These are phyloP conservation scores for Suillus weaverae DNA, from an alignment of 768 basidiomycete genomes.

Conservation along the genomic window DNA sequence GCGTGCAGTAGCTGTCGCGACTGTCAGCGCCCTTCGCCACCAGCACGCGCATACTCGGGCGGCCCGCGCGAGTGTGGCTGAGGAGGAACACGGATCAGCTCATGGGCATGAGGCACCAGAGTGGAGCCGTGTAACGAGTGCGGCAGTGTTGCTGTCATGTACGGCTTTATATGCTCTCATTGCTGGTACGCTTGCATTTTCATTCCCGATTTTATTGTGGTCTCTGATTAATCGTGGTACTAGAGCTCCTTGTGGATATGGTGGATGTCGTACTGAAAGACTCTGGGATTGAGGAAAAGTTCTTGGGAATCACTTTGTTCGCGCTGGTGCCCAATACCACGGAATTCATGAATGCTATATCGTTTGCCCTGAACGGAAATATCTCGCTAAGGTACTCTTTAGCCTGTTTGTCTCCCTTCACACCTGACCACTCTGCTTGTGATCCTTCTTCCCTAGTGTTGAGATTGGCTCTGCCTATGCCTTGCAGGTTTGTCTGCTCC, in stretches of 20 bases:
- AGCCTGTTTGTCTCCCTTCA: not conserved
- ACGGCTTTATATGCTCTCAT: conserved; percentile 94
- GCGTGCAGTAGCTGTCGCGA: conserved; percentile 90
- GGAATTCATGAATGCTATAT: conserved; percentile 99
- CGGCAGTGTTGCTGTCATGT: conserved; percentile 85
- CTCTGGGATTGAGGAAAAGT: conserved; percentile 95
- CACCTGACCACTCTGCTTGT: conserved; percentile 8
- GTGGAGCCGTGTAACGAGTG: conserved; percentile 90
- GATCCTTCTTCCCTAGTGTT: conserved; percentile 61
- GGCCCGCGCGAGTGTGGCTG: conserved; percentile 41
- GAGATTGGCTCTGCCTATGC: conserved; percentile 99
- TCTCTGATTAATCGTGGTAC: not conserved
- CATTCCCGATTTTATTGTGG: not conserved
- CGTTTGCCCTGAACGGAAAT: conserved; percentile 94
- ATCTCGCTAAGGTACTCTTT: conserved; percentile 83
- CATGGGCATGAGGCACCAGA: conserved; percentile 94
- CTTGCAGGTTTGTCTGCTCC: conserved; percentile 94
- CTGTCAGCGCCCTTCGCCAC: conserved; percentile 86
- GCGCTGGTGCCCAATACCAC: conserved; percentile 98
- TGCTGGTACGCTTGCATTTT: conserved; percentile 64
- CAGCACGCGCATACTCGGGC: conserved; percentile 60
- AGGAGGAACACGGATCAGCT: conserved; percentile 50
- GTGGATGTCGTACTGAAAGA: conserved; percentile 91
- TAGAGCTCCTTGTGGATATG: conserved; percentile 92
- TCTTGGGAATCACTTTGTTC: conserved; percentile 94